Conservation (phyloP, 495 filamentous ascomycete species). For the Aspergillus incahuasiensis region DNA sequence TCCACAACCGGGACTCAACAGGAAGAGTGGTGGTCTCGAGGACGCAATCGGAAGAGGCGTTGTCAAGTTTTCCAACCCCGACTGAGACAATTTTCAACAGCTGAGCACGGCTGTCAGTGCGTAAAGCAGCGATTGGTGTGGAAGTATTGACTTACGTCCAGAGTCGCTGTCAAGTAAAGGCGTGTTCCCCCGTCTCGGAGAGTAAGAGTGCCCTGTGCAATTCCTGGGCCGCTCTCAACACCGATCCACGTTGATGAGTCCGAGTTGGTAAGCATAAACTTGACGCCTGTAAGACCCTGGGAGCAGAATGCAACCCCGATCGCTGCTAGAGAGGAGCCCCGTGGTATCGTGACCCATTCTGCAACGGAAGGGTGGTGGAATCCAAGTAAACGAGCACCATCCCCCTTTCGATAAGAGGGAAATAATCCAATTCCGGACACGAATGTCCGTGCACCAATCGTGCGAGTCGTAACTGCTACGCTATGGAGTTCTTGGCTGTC, state of each 20-base stretch:
- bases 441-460: constrained; percentile 8
- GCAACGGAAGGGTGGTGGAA: constrained; percentile 3
- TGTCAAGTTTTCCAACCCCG: constrained; percentile 1
- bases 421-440: constrained; percentile 11
- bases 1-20: constrained; percentile 10
- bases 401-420: background rate
- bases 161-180: constrained; percentile 8
- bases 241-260: constrained; percentile 12
- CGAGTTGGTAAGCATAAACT: constrained; percentile 10
- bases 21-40: background rate
- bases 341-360: constrained; percentile 5
- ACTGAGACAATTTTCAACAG: constrained; percentile 16
- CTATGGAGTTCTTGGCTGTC: background rate
- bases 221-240: background rate
- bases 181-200: background rate
- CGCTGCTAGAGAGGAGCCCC: background rate
- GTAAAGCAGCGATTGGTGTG: too few relatives aligned
- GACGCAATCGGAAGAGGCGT: background rate
- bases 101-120: background rate
- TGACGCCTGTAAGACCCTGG: constrained; percentile 10
- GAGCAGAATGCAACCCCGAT: constrained; percentile 13
- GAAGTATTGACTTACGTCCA: constrained; percentile 8
- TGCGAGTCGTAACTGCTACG: constrained; percentile 9
- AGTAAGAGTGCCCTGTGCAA: constrained; percentile 7
- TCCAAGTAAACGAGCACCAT: background rate